phyloP scores from a whole-genome alignment of 495 filamentous ascomycete genomes.

The Gamarada debralockiae region DNA sequence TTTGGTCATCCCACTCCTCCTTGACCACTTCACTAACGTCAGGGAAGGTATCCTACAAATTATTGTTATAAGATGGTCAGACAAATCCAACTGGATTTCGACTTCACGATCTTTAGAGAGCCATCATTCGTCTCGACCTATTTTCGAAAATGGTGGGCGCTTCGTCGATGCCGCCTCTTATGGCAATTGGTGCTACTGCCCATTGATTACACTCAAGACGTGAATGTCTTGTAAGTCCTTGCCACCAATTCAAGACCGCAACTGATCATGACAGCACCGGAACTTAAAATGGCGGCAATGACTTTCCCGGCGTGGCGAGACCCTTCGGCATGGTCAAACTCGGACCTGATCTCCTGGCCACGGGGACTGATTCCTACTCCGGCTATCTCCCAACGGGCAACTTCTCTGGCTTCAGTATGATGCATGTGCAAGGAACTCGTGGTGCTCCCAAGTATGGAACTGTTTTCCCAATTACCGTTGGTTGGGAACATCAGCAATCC shows the following conservation, averaged over 20 bases:
- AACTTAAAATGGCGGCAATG: slow-evolving; percentile 53
- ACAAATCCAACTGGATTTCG: too few species aligned
- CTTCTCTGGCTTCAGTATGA: slow-evolving; percentile 67
- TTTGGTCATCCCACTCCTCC: too few species aligned
- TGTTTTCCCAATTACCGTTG: slow-evolving; percentile 61
- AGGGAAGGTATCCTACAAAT: too few species aligned
- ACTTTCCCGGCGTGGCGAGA: slow-evolving; percentile 62
- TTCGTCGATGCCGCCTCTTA: neutral
- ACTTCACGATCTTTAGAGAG: too few species aligned
- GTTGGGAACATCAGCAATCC: slow-evolving; percentile 51
- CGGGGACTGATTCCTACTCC: slow-evolving; percentile 62
- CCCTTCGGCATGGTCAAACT: slow-evolving; percentile 72
- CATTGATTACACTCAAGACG: slow-evolving; percentile 15
- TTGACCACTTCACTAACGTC: too few species aligned
- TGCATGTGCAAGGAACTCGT: slow-evolving; percentile 73
- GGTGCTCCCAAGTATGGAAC: slow-evolving; percentile 74
- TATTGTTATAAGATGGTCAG: too few species aligned
- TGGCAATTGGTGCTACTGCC: too few species aligned
- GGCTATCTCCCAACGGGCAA: slow-evolving; percentile 57
- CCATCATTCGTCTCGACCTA: too few species aligned
- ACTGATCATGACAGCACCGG: slow-evolving; percentile 28
- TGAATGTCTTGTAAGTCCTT: slow-evolving; percentile 15
- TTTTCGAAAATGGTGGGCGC: too few species aligned
- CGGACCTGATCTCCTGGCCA: slow-evolving; percentile 55
- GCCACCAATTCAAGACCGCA: neutral